Conservation (phyloP, 208 protist genomes). For the Leishmania aethiopica region DNA sequence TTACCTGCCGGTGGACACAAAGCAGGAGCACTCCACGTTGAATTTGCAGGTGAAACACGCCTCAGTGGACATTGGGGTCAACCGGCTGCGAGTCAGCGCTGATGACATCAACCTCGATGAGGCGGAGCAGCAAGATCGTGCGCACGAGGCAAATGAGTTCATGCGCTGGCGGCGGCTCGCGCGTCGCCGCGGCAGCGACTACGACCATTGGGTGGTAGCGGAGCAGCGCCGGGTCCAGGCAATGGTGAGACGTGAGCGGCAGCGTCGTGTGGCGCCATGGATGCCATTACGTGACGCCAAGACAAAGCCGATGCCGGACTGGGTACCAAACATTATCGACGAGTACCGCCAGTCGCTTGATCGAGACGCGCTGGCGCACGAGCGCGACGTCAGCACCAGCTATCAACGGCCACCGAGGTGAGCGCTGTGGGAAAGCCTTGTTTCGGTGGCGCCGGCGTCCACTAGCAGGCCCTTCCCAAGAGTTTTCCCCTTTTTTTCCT, state of each 20-base stretch:
- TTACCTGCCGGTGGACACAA: slow-evolving; percentile 64
- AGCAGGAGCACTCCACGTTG: slow-evolving; percentile 32
- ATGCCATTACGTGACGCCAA: slow-evolving; percentile 13
- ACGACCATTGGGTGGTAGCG: slow-evolving; percentile 87
- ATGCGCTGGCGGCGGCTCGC: slow-evolving; percentile 70
- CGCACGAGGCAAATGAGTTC: slow-evolving; percentile 64
- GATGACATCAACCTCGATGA: slow-evolving; percentile 77
- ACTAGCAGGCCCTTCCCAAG: background rate
- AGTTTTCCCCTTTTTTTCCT: background rate
- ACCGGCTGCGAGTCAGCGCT: slow-evolving; percentile 65
- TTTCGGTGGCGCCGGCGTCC: background rate
- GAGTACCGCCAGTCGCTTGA: slow-evolving; percentile 85
- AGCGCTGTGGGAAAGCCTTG: background rate
- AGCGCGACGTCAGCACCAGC: slow-evolving; percentile 54
- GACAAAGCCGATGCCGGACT: slow-evolving; percentile 52
- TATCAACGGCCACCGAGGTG: slow-evolving; percentile 44
- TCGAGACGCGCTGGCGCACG: slow-evolving; percentile 68
- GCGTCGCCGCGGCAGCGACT: slow-evolving; percentile 52
- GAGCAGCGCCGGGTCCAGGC: slow-evolving; percentile 60
- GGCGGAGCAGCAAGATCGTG: slow-evolving; percentile 64
- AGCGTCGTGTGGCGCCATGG: slow-evolving; percentile 52
- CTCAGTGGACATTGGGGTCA: slow-evolving; percentile 72
- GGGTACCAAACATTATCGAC: slow-evolving; percentile 90
- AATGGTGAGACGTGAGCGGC: slow-evolving; percentile 54
- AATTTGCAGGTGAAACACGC: slow-evolving; percentile 54